Evolutionary conservation across 495 filamentous ascomycete species (phyloP).

Genomic region (Annulohypoxylon moriforme): DNA sequence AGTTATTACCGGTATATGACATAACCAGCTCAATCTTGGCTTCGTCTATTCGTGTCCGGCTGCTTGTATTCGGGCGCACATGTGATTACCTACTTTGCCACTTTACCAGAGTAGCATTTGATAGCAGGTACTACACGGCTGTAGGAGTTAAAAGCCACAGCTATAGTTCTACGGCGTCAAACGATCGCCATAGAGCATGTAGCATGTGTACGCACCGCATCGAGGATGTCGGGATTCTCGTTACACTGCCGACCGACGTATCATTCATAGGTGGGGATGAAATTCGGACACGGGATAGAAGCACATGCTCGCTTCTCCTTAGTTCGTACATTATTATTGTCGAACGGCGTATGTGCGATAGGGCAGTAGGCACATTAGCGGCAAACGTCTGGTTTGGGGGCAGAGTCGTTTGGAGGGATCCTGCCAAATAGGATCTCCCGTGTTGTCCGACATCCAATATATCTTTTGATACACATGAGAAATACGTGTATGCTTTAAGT

Average conservation of each 20-base stretch:
- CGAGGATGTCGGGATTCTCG: conserved; percentile 15
- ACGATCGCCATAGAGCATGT: conserved; percentile 1
- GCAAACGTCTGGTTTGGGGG: background rate
- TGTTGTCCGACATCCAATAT: conserved; percentile 2
- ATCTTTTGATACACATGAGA: conserved; percentile 12
- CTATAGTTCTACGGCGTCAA: conserved; percentile 1
- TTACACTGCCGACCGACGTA: conserved; percentile 24
- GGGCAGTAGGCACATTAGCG: background rate
- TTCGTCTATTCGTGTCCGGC: conserved; percentile 9
- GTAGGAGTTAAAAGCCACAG: background rate
- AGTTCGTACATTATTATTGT: background rate
- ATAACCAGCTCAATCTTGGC: background rate
- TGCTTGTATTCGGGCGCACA: conserved; percentile 2
- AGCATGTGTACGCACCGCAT: conserved; percentile 11
- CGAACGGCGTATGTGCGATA: conserved; percentile 18
- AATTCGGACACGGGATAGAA: background rate
- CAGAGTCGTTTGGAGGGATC: background rate
- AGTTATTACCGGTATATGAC: background rate
- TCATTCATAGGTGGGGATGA: conserved; percentile 17
- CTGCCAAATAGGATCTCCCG: background rate
- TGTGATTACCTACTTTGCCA: conserved; percentile 2
- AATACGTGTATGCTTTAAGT: background rate
- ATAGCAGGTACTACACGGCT: conserved; percentile 9
- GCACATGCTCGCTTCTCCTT: conserved; percentile 13
- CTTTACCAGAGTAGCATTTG: background rate